These are phyloP conservation scores for Neolentinus lepideus DNA, from an alignment of 1,284 basidiomycete genomes.

Conservation along the genomic window DNA sequence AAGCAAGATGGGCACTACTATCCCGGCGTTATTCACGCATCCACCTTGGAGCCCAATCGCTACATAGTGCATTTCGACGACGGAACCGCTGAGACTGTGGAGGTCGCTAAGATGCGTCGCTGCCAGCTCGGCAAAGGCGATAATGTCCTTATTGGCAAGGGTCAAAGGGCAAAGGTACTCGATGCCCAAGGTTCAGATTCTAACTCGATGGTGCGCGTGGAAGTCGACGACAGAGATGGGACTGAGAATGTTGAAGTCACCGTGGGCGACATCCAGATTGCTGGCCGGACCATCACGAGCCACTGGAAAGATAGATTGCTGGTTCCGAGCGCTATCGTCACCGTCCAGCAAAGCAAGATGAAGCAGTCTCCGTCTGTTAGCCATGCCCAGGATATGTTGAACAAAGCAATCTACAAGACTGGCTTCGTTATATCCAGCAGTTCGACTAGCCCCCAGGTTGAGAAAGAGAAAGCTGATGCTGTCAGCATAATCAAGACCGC, in stretches of 20 bases:
- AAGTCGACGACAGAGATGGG: conserved; percentile 31
- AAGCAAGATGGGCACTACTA: conserved; percentile 53
- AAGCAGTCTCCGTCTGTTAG: conserved; percentile 24
- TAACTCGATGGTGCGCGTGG: conserved; percentile 28
- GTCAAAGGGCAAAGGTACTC: conserved; percentile 26
- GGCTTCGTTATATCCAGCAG: conserved; percentile 29
- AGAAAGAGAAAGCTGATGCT: conserved; percentile 29
- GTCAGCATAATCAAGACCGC: conserved; percentile 37
- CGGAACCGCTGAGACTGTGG: conserved; percentile 33
- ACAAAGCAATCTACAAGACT: conserved; percentile 27
- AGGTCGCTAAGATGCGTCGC: conserved; percentile 46
- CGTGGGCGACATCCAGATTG: conserved; percentile 36
- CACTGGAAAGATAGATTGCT: conserved; percentile 49
- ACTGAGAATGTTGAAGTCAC: conserved; percentile 18
- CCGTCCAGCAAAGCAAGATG: conserved; percentile 23
- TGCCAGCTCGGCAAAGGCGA: conserved; percentile 47
- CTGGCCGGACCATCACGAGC: conserved; percentile 36
- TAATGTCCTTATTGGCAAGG: conserved; percentile 19
- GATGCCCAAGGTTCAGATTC: conserved; percentile 26
- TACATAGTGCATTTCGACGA: conserved; percentile 61
- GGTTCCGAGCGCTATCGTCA: conserved; percentile 29
- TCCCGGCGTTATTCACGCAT: conserved; percentile 43
- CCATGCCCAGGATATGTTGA: background rate
- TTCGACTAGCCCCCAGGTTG: conserved; percentile 12
- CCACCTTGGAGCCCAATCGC: conserved; percentile 13